Conservation (phyloP, 2,329 filamentous ascomycete genomes). For the Aaosphaeria pasadenensis region DNA sequence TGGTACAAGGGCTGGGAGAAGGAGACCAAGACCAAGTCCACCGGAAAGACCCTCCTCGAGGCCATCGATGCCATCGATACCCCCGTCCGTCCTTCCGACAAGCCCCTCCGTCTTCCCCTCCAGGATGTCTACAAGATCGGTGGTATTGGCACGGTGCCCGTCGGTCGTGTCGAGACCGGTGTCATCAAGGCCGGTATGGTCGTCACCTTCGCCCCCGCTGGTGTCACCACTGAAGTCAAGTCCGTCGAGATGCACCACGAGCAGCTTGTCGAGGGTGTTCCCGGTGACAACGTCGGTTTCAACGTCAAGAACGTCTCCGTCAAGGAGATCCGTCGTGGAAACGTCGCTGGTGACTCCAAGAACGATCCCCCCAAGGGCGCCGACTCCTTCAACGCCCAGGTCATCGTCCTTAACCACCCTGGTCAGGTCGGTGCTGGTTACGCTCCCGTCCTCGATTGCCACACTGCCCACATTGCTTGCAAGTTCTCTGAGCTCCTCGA, state of each 20-base stretch:
- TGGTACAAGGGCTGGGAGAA: constrained; percentile 99
- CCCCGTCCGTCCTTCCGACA: constrained; percentile 91
- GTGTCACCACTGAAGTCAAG: constrained; percentile 99
- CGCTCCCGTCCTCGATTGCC: constrained; percentile 98
- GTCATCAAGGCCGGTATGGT: constrained; percentile 85
- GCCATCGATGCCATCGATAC: constrained; percentile 96
- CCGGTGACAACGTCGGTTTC: constrained; percentile 99
- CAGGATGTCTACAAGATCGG: constrained; percentile 99
- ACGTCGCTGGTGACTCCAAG: constrained; percentile 99
- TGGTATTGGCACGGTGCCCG: constrained; percentile 99
- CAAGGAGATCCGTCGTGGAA: constrained; percentile 99
- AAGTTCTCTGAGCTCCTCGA: constrained; percentile 99
- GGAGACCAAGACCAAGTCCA: constrained; percentile 87
- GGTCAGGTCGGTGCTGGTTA: constrained; percentile 99
- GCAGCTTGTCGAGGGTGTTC: constrained; percentile 90
- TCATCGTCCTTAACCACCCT: constrained; percentile 99
- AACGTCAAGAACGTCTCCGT: constrained; percentile 99
- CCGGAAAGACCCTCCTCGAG: constrained; percentile 97
- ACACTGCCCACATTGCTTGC: constrained; percentile 99
- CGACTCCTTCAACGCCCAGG: constrained; percentile 98
- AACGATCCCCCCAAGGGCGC: constrained; percentile 89
- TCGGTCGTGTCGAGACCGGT: constrained; percentile 99
- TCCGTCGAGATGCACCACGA: constrained; percentile 99
- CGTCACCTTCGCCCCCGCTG: constrained; percentile 97
- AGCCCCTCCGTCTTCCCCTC: constrained; percentile 99